Evolutionary conservation across 805 yeast species (phyloP), one percentile per base, ranked within the genome.

Genomic region (Ogataea paraovalis): DNA sequence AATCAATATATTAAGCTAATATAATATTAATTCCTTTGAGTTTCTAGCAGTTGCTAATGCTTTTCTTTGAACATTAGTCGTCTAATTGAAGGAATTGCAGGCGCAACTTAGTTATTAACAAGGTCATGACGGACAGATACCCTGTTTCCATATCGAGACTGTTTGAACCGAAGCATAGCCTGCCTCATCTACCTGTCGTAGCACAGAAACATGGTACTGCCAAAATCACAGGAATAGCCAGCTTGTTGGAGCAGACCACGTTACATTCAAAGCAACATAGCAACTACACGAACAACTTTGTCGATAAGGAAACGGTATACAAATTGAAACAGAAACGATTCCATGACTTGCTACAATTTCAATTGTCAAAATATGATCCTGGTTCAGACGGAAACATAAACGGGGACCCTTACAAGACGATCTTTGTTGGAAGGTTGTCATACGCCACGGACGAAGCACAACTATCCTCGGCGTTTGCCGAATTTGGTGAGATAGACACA

Each of bases 351-450:
- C 52, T 79, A 25, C 67, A 73, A 28, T 57, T 65, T 9, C 71
- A 66, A 19, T 52, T 69, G 13, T 47, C 57, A 2, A 50, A 61
- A 1, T 79, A 87, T 86, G 65, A 80, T 44, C 89, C 91, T 0
- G 61, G 64, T 3, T 57, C 61, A 1, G 91, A 85, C 56, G 75
- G 79, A 1, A 75, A 81, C 39, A 69, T 82, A 13, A 64, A 68
- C 18, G 85, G 85, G 1, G 95, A 89, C 59, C 96, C 97, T 1
- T 82, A 76, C 59, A 71, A 73, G 49, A 92, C 97, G 0, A 72
- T 92, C 3, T 89, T 94, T 61, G 75, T 92, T 6, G 84, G 85
- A 0, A 70, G 97, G 45, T 66, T 92, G 40, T 79, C 79, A 41
- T 90, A 85, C 59, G 66, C 69, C 3, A 68, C 78, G 10, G 77